These are phyloP conservation scores for Salix purpurea DNA, from an alignment of 345 rosid species.

Conservation along the genomic window DNA sequence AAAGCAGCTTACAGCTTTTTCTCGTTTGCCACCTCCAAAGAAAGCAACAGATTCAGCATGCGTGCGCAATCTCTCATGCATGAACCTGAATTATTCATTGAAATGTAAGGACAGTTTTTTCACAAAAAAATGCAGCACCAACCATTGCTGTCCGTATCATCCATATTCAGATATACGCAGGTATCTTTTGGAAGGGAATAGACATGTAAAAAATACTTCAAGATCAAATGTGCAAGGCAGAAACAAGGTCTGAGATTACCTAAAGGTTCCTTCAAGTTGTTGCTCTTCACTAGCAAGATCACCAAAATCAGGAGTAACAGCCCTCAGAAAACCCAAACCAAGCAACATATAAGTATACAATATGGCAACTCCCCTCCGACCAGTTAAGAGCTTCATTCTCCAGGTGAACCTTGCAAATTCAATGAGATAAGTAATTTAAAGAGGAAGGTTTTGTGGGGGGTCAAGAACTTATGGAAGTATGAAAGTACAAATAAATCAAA, in stretches of 20 bases:
- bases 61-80: slow-evolving; percentile 94
- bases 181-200: not conserved
- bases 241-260: slow-evolving; percentile 40
- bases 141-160: not conserved
- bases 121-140: slow-evolving; percentile 15
- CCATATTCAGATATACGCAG: not conserved
- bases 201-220: not conserved
- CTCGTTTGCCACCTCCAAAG: slow-evolving; percentile 99
- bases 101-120: slow-evolving; percentile 12
- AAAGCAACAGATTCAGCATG: slow-evolving; percentile 99
- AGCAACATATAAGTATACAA: slow-evolving; percentile 90
- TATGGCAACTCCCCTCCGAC: slow-evolving; percentile 89
- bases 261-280: slow-evolving; percentile 90
- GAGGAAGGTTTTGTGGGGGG: not conserved
- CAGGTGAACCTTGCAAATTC: slow-evolving; percentile 74
- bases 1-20: slow-evolving; percentile 77
- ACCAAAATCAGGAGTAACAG: slow-evolving; percentile 90
- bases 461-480: not conserved
- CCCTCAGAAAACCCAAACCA: slow-evolving; percentile 88
- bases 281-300: slow-evolving; percentile 79
- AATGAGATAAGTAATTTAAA: not conserved
- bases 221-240: slow-evolving; percentile 8
- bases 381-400: slow-evolving; percentile 98
- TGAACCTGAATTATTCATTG: slow-evolving; percentile 56
- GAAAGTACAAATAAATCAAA: not conserved